Conservation (phyloP, 108 stramenopile species). For the Thalassiosira profunda region DNA sequence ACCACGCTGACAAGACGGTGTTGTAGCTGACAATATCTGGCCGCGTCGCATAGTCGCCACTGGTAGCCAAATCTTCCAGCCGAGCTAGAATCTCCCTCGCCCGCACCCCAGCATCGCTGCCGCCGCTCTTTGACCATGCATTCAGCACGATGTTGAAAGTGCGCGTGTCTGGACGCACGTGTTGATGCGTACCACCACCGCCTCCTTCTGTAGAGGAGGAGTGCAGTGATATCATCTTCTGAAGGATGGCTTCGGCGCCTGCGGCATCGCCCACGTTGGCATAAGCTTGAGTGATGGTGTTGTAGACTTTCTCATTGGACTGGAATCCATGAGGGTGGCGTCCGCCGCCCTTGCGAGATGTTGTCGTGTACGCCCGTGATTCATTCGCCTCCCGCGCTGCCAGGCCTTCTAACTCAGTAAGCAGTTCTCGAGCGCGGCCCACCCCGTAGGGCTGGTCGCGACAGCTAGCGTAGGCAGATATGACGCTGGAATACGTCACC, state of each 20-base stretch:
- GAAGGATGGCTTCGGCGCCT: slow-evolving; percentile 36
- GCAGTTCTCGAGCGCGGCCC: slow-evolving; percentile 16
- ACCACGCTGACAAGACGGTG: slow-evolving; percentile 43
- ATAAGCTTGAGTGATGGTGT: slow-evolving; percentile 52
- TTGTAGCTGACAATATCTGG: slow-evolving; percentile 41
- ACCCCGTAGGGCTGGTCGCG: slow-evolving; percentile 31
- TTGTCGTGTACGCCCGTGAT: background rate
- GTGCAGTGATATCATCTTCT: slow-evolving; percentile 35
- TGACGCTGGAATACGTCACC: slow-evolving; percentile 31
- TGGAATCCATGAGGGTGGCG: slow-evolving; percentile 27
- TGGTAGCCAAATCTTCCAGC: slow-evolving; percentile 10
- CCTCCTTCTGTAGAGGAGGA: slow-evolving; percentile 15
- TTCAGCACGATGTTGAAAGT: slow-evolving; percentile 44
- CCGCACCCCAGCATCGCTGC: slow-evolving; percentile 10
- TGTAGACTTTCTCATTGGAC: slow-evolving; percentile 48
- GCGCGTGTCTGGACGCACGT: slow-evolving; percentile 42
- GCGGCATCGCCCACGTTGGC: slow-evolving; percentile 42
- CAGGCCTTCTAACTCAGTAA: slow-evolving; percentile 27
- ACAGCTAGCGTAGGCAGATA: slow-evolving; percentile 40
- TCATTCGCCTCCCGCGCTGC: slow-evolving; percentile 3
- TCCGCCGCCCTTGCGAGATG: slow-evolving; percentile 5
- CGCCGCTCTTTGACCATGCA: slow-evolving; percentile 31
- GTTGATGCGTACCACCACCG: slow-evolving; percentile 25
- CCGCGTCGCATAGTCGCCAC: background rate
- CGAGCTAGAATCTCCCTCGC: slow-evolving; percentile 19